Base-by-base conservation (phyloP, 140 eudicot species). In the Artemisia princeps region DNA sequence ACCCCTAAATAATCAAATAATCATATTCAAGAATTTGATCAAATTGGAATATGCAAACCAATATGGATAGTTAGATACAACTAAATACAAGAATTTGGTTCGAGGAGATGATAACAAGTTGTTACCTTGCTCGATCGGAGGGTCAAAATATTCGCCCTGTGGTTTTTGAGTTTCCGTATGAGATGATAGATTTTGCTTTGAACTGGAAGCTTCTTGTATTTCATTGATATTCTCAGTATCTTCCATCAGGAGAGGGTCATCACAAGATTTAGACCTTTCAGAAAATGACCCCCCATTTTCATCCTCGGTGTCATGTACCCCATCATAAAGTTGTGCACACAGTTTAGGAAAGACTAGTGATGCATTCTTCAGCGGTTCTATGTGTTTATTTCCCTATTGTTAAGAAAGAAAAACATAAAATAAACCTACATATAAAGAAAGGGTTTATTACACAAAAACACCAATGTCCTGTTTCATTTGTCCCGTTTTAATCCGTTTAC, bases 271-370 rank as follows among this genome's bases (percentile, higher is more conserved):
- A 60, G 26, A 33, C 24, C 11, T 60, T 15, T 14, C 24, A 6
- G 50, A 60, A 33, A 48, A 33, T 37, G 65, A 60, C 40, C 46
- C 65, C 50, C 65, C 65, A 37, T 16, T 60, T 60, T 15, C 65
- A 30, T 13, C 65, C n/a, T 60, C 42, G 5, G 26, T 30, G 7
- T 54, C 20, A 26, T 13, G 12, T n/a, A 50, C 42, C 24, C 33
- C 61, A 6, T 62, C 76, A 19, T 28, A 71, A 13, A 71, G 69
- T 61, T 61, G 69, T 71, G 76, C 60, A 54, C 76, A 71, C 33
- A 33, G 62, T 30, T 33, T 13, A 17, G 69, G 62, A 33, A 61
- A 51, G 11, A 30, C 54, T 20, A 71, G 62, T 8, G 55, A 11
- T 49, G 76, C 20, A 20, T 16, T 71, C 75, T 61, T 71, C 5